Conservation (phyloP, 306 rosid species). For the Hippophae rhamnoides region DNA sequence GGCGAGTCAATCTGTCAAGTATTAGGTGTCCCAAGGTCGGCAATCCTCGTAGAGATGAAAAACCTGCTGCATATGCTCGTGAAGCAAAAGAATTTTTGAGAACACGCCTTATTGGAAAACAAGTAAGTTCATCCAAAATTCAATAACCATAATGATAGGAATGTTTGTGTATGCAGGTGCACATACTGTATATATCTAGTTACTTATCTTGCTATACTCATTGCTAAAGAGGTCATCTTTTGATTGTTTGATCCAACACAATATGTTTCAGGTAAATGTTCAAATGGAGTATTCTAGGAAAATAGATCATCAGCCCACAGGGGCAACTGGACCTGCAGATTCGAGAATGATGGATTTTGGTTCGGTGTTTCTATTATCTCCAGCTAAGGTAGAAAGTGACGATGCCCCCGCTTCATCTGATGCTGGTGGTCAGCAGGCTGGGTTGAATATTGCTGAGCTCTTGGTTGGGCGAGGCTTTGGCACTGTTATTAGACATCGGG, state of each 20-base stretch:
- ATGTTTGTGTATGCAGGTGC: not conserved
- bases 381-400: constrained; percentile 58
- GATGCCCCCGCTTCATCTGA: constrained; percentile 41
- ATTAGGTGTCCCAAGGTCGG: constrained; percentile 97
- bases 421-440: constrained; percentile 47
- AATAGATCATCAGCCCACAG: constrained; percentile 34
- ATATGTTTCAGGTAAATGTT: constrained; percentile 63
- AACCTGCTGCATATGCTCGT: constrained; percentile 96
- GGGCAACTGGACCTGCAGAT: constrained; percentile 51
- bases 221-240: not conserved
- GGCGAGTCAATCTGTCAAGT: constrained; percentile 94
- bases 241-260: constrained; percentile 1
- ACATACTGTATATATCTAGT: not conserved
- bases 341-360: constrained; percentile 96
- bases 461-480: constrained; percentile 84
- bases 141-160: constrained; percentile 15
- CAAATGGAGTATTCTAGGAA: constrained; percentile 96
- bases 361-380: constrained; percentile 57
- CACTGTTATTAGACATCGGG: constrained; percentile 87
- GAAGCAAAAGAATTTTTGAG: constrained; percentile 97
- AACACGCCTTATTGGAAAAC: constrained; percentile 80
- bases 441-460: constrained; percentile 66
- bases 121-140: constrained; percentile 40
- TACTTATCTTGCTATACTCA: not conserved
- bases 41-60: constrained; percentile 95